phyloP scores from a whole-genome alignment of 108 stramenopile genomes.

The Discostella pseudostelligera region DNA sequence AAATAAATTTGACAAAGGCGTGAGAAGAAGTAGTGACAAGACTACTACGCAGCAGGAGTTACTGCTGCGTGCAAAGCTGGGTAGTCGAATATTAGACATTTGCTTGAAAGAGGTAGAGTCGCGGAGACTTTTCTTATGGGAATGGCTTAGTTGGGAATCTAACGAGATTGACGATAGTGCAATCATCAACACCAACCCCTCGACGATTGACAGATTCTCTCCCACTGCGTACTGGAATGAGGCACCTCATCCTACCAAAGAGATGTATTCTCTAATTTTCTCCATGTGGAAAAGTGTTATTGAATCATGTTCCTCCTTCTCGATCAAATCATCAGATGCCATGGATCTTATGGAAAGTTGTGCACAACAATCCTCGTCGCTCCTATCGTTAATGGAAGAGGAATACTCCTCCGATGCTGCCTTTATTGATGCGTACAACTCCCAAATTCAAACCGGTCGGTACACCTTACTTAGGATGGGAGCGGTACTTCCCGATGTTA shows the following conservation, averaged over 20 bases:
- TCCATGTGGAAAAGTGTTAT: slow-evolving; percentile 38
- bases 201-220: slow-evolving; percentile 23
- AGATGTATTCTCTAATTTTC: slow-evolving; percentile 37
- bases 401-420: slow-evolving; percentile 18
- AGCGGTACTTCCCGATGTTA: slow-evolving; percentile 29
- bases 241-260: slow-evolving; percentile 37
- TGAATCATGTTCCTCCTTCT: slow-evolving; percentile 16
- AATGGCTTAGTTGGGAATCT: slow-evolving; percentile 10
- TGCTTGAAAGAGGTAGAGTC: slow-evolving; percentile 34
- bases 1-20: slow-evolving; percentile 7
- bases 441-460: slow-evolving; percentile 14
- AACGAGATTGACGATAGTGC: not conserved
- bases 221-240: slow-evolving; percentile 35
- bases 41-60: not conserved
- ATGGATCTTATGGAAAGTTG: slow-evolving; percentile 24
- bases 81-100: slow-evolving; percentile 25
- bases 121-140: slow-evolving; percentile 26
- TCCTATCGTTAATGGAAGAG: slow-evolving; percentile 26
- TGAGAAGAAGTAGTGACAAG: not conserved
- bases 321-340: slow-evolving; percentile 13
- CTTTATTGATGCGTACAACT: slow-evolving; percentile 29
- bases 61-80: slow-evolving; percentile 14
- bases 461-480: slow-evolving; percentile 14
- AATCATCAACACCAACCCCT: not conserved
- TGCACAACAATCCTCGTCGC: slow-evolving; percentile 20